Conservation (phyloP, 169 alveolate species). For the Plasmodium sp. region DNA sequence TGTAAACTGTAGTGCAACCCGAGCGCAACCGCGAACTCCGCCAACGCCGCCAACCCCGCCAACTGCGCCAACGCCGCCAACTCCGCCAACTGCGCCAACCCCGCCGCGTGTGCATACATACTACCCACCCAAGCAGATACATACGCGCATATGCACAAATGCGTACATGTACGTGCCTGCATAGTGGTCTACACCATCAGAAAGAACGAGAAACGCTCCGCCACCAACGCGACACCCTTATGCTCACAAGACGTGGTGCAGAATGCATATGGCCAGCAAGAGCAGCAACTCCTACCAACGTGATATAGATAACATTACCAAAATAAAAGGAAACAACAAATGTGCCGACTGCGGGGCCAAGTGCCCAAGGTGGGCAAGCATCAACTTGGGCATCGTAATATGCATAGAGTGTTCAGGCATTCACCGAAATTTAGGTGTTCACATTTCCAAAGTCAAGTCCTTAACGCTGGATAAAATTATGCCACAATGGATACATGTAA, state of each 20-base stretch:
- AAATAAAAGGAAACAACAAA: conserved; percentile 89
- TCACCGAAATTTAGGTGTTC: conserved; percentile 96
- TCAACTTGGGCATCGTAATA: conserved; percentile 94
- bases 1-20: neutral
- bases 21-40: too few species aligned
- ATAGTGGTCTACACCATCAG: neutral
- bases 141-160: neutral
- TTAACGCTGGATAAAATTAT: conserved; percentile 94
- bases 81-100: neutral
- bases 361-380: conserved; percentile 97
- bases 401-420: conserved; percentile 98
- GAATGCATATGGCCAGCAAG: conserved; percentile 26
- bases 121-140: neutral
- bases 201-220: neutral
- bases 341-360: conserved; percentile 98
- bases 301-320: conserved; percentile 76
- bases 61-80: neutral
- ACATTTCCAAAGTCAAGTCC: conserved; percentile 94
- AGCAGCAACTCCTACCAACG: conserved; percentile 21
- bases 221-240: neutral
- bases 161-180: neutral
- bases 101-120: neutral
- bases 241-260: neutral
- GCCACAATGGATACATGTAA: conserved; percentile 86
- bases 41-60: neutral